Evolutionary conservation across 1,284 basidiomycete species (phyloP), one percentile per base, ranked within the genome.

Genomic region (Microbotryum lychnidis-dioicae): DNA sequence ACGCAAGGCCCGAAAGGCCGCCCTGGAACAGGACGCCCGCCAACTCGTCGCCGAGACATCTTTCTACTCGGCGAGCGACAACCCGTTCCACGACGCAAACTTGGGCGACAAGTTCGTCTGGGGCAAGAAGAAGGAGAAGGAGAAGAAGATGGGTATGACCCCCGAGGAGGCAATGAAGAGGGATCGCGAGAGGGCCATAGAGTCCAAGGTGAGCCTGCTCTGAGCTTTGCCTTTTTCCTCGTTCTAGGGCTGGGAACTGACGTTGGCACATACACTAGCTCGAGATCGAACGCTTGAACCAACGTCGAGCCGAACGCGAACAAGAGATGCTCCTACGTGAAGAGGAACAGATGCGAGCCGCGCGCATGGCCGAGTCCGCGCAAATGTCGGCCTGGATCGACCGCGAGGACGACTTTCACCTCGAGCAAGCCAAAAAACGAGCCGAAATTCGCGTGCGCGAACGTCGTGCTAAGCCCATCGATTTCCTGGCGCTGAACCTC

Each of bases 351-450:
- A 78, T 88, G 58, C 80, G 87, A 65, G 89, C 91, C 84, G 86
- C 88, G 60, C 81, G 92, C 57, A 74, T 93, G 60, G 87, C 91
- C 53, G 96, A 98, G 77, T 91, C 91, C 29, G 91, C 87, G 18
- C 89, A 94, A 70, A 97, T 97, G 93, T 87, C 89, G 4, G 92
- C 97, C 63, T 99, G 96, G 96, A 81, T 97, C 64, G 84, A 89
- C 31, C 96, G 94, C 76, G 96, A 99, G 72, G 94, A 91, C 60
- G 91, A 93, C 68, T 99, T 98, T 76, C 89, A 96, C 75, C 82
- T 99, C 48, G 90, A 97, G 69, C 96, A 99, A 77, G 89, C 94
- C 70, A 82, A 90, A 62, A 81, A 83, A 62, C 82, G 96, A 66
- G 96, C 96, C 21, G 86, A 87, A 56, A 98, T 99, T 73, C 83